Base-by-base conservation (phyloP, 2,329 filamentous ascomycete genomes). In the Grosmannia serpens region DNA sequence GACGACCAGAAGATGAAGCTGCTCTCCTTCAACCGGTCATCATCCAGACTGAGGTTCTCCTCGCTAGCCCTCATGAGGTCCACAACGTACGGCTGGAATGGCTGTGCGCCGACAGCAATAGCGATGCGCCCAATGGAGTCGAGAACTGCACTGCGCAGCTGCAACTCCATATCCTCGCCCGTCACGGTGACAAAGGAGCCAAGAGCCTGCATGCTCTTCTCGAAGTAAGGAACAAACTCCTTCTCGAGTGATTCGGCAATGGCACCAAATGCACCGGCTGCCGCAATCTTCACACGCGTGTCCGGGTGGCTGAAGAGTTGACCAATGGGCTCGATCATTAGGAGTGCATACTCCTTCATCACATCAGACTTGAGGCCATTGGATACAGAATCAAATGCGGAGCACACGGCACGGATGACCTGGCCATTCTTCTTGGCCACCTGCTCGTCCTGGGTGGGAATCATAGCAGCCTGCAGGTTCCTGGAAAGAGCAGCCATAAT, bases 1-100 rank as follows among this genome's bases (percentile, higher is more conserved):
- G 89, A 90, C 64, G 89, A 91, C 92, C 94, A 99, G 58, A 99
- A 81, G 62, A 97, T 95, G 75, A 96, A 99, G 70, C 90, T 96
- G 62, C 91, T 96, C 77, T 99, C 94, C 72, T 91, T 89, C 56
- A 97, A 84, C 59, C 91, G 84, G 49, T 91, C 88, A 74, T 96
- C 91, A 66, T 90, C 91, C 3, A 99, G 84, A 65, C 87, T 79
- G 2, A 97, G 80, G 58, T 88, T 91, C 73, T 96, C 91, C 73
- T 96, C 91, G 64, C 89, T 96, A 17, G 92, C 87, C 67, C 86
- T 81, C 88, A 99, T 96, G 60, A 97, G 79, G 49, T 90, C 89
- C 68, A 88, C 80, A 41, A 97, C 91, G 69, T 92, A 97, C 17
- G 88, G 89, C 76, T 95, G 86, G 79, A 97, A 97, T 53, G 87